Conservation (phyloP, 148 eudicot species). For the Cornus florida region DNA sequence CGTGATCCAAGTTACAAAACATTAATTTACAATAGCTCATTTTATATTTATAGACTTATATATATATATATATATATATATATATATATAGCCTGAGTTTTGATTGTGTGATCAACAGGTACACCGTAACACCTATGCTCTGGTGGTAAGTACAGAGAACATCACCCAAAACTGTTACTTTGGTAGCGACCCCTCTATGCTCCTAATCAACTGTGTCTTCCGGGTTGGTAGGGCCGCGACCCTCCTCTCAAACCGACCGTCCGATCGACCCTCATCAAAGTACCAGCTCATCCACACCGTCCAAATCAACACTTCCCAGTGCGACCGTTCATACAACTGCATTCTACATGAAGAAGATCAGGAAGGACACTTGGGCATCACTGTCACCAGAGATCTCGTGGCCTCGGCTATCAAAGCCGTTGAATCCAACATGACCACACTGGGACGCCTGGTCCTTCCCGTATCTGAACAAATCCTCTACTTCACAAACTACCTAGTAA, state of each 20-base stretch:
- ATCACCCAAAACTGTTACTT: slow-evolving; percentile 18
- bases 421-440: slow-evolving; percentile 17
- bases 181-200: slow-evolving; percentile 13
- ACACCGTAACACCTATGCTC: not conserved
- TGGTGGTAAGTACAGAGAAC: slow-evolving; percentile 20
- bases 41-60: no score
- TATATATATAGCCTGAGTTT: no score
- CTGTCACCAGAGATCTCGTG: slow-evolving; percentile 25
- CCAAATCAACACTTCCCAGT: slow-evolving; percentile 23
- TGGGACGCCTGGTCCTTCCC: slow-evolving; percentile 32
- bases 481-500: not conserved
- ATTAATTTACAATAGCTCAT: no score
- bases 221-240: slow-evolving; percentile 41
- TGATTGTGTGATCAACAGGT: not conserved
- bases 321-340: slow-evolving; percentile 28
- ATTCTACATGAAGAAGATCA: slow-evolving; percentile 37
- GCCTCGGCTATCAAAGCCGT: slow-evolving; percentile 26
- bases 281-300: slow-evolving; percentile 36
- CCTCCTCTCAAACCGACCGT: slow-evolving; percentile 30
- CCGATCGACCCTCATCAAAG: slow-evolving; percentile 23
- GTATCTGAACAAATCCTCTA: slow-evolving; percentile 22
- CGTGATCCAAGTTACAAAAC: no score
- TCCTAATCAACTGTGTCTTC: slow-evolving; percentile 26
- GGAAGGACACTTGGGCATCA: slow-evolving; percentile 25
- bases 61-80: no score